Conservation (phyloP, 257 asterid species). For the Capsicum baccatum region DNA sequence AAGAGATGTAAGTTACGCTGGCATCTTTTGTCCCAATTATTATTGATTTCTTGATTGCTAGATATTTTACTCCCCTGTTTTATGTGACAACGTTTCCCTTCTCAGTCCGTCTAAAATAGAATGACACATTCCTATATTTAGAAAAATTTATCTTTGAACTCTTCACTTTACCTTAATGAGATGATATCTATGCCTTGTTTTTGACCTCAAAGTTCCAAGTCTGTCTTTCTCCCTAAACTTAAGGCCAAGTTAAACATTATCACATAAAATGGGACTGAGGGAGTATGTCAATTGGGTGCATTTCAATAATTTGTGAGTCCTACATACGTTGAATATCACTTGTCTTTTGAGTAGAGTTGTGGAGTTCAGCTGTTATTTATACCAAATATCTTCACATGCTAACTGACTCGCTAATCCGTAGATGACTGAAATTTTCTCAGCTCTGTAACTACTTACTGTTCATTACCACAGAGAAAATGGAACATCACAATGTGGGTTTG, state of each 20-base stretch:
- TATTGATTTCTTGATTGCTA: neutral
- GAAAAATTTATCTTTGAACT: neutral
- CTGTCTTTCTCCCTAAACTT: too few relatives aligned
- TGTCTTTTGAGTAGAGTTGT: neutral
- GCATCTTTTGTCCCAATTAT: neutral
- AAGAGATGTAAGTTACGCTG: neutral
- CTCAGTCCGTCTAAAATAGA: neutral
- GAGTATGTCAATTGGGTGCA: constrained; percentile 7
- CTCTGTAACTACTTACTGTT: constrained; percentile 10
- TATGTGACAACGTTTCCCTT: neutral
- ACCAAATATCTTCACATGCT: neutral
- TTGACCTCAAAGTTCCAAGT: too few relatives aligned
- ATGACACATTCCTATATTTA: neutral
- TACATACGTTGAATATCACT: neutral
- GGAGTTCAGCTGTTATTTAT: neutral
- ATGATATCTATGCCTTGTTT: neutral
- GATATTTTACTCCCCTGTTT: neutral
- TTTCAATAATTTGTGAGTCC: neutral
- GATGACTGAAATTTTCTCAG: constrained; percentile 14
- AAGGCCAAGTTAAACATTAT: too few relatives aligned
- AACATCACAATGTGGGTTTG: constrained; percentile 40
- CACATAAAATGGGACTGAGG: neutral
- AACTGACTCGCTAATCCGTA: neutral
- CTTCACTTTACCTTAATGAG: neutral
- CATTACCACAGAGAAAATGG: constrained; percentile 59